phyloP scores from a whole-genome alignment of 1,284 basidiomycete species.

The Athelia psychrophila region DNA sequence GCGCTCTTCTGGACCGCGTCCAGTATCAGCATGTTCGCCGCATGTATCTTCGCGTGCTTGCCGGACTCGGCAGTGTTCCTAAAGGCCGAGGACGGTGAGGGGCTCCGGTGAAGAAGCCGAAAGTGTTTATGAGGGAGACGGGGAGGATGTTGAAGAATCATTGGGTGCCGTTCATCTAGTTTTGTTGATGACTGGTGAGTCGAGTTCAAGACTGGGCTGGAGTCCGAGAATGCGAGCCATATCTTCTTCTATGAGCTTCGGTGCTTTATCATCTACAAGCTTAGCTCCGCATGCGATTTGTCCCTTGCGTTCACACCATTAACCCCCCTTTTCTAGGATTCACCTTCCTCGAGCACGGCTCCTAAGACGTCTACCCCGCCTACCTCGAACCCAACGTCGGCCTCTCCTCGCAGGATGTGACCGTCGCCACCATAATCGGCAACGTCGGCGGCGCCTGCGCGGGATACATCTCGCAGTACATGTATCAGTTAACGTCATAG shows the following conservation, averaged over 20 bases:
- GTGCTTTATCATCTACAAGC: too few relatives aligned
- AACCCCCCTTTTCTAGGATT: conserved; percentile 50
- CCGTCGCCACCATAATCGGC: conserved; percentile 88
- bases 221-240: too few relatives aligned
- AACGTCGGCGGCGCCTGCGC: conserved; percentile 52
- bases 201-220: too few relatives aligned
- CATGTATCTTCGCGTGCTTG: conserved; percentile 62
- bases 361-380: conserved; percentile 82
- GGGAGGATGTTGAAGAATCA: conserved; percentile 78
- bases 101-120: conserved; percentile 54
- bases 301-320: conserved; percentile 5
- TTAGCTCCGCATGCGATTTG: conserved; percentile 6
- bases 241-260: too few relatives aligned
- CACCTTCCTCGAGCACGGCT: conserved; percentile 92
- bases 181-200: conserved; percentile 74
- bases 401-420: conserved; percentile 59
- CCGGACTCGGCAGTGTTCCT: conserved; percentile 85
- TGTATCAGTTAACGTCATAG: too few relatives aligned
- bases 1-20: conserved; percentile 67
- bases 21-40: conserved; percentile 76
- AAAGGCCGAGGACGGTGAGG: conserved; percentile 51
- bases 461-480: background rate
- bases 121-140: conserved; percentile 72
- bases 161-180: conserved; percentile 86
- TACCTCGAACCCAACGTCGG: conserved; percentile 67